Conservation (phyloP, 176 grass and related monocot genomes). For the Bothriochloa decipiens region DNA sequence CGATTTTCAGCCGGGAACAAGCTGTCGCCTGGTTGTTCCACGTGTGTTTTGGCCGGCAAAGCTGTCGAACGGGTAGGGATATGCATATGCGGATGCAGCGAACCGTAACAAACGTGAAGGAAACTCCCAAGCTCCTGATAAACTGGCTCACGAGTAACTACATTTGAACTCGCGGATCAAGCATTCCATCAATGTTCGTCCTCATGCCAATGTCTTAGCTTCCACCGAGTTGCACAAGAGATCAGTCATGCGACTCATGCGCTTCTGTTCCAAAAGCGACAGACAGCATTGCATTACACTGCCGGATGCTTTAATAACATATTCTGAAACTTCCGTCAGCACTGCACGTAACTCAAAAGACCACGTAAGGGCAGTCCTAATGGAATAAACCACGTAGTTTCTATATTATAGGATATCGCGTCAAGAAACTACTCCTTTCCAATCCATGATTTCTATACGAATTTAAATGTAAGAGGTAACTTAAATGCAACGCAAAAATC, state of each 20-base stretch:
- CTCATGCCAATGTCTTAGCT: background rate
- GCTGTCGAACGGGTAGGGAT: background rate
- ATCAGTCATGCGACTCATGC: background rate
- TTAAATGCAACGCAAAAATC: too few species aligned
- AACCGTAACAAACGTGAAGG: background rate
- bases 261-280: background rate
- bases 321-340: background rate
- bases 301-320: background rate
- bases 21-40: background rate
- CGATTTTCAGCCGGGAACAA: background rate
- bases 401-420: too few species aligned
- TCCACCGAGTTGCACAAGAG: background rate
- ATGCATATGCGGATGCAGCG: background rate
- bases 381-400: too few species aligned
- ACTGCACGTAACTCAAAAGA: background rate
- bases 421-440: too few species aligned
- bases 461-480: too few species aligned
- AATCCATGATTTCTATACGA: too few species aligned
- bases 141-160: too few species aligned
- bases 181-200: too few species aligned
- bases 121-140: too few species aligned
- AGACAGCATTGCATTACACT: background rate
- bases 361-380: too few species aligned
- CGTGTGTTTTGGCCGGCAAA: background rate
- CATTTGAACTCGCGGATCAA: too few species aligned